Evolutionary conservation across 257 asterid species (phyloP), one percentile per base, ranked within the genome.

Genomic region (Solanum tacnaense): DNA sequence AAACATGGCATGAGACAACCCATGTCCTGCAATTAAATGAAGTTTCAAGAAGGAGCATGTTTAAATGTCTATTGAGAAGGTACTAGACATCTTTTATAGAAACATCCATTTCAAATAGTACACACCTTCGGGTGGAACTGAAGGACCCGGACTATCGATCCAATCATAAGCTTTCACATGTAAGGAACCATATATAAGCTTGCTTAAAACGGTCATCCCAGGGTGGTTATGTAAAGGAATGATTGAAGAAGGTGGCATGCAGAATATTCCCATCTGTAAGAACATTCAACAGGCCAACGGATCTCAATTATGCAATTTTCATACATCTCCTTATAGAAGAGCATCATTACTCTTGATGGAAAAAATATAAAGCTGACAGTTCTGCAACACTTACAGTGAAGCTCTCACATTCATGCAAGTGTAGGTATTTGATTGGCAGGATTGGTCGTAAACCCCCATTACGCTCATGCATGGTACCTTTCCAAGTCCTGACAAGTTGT

Each of bases 181-280:
- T n/a, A 96, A 76, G 72, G 99, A 91, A 91, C 99, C 99, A 87
- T 95, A 98, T 88, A 98, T 88, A 89, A 98, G 99, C 95, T 98
- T 98, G 92, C 99, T 98, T 91, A 98, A 92, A 90, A 98, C 99
- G 52, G 99, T 98, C 99, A 98, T 98, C 91, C 99, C 99, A 79
- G 99, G 99, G 92, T 98, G 99, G 90, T 98, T 98, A 89, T 98
- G 99, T 88, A 98, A 95, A 29, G 99, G 99, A 90, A 98, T 98
- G 89, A 98, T 84, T 3, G 99, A 96, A 82, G 98, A 91, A 88
- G 99, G 93, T 78, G 99, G 99, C 99, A 98, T 95, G 90, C 94
- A 91, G 92, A 98, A 98, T 91, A 98, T 98, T 86, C 99, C 99
- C 95, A 98, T 95, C 99, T 98, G 98, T 90, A 89, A 88, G 87